A percentile compares a stretch with the other conserved stretches of the same genome.
Evolutionary conservation across 495 filamentous ascomycete species (phyloP).

Genomic region (Podospora appendiculata): DNA sequence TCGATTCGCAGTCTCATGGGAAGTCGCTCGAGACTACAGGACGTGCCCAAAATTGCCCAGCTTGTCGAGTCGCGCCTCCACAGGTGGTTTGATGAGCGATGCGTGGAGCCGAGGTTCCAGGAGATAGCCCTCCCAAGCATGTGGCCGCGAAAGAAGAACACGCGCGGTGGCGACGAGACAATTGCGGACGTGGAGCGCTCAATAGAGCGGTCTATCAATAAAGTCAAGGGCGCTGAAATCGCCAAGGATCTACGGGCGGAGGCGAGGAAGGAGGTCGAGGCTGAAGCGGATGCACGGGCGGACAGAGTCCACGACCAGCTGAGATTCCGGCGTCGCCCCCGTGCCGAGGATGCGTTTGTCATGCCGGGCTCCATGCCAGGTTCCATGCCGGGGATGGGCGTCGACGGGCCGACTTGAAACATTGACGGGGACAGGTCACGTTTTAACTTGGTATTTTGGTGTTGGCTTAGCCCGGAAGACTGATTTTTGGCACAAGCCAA

Average conservation of each 20-base stretch:
- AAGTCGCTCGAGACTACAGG: conserved; percentile 79
- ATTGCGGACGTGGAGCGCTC: conserved; percentile 33
- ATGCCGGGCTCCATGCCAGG: conserved; percentile 26
- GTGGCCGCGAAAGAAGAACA: conserved; percentile 87
- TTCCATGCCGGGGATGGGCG: conserved; percentile 17
- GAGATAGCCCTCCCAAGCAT: conserved; percentile 88
- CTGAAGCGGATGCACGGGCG: conserved; percentile 29
- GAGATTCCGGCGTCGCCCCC: conserved; percentile 28
- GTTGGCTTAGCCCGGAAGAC: too few species aligned
- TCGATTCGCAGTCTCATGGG: conserved; percentile 88
- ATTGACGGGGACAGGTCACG: not conserved
- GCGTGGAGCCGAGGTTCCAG: conserved; percentile 91
- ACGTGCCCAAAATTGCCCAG: conserved; percentile 96
- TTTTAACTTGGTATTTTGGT: too few species aligned
- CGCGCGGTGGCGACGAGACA: conserved; percentile 53
- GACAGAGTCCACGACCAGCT: conserved; percentile 29
- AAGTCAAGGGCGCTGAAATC: conserved; percentile 41
- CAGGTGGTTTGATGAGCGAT: conserved; percentile 94
- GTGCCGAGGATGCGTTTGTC: conserved; percentile 25
- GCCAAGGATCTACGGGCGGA: conserved; percentile 39
- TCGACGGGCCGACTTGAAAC: conserved; percentile 15
- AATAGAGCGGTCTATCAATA: conserved; percentile 33
- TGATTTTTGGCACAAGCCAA: too few species aligned
- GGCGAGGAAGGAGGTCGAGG: conserved; percentile 35
- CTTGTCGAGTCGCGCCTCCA: conserved; percentile 86